Percentiles rank a stretch among this genome's conserved stretches.
These are phyloP conservation scores for Pelargonium nanum DNA, from an alignment of 345 rosid genomes.

Conservation along the genomic window DNA sequence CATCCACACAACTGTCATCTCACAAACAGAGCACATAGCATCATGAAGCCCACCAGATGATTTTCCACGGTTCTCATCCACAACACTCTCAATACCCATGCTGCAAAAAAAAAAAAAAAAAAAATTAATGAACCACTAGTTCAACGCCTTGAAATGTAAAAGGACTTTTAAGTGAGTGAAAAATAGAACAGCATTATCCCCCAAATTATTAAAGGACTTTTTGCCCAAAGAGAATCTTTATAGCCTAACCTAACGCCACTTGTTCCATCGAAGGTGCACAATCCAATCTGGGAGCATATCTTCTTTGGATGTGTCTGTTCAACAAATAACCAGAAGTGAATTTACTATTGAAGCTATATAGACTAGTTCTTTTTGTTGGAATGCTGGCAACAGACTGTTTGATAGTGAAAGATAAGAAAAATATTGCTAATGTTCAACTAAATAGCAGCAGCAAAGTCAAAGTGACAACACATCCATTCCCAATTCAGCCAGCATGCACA, in stretches of 20 bases:
- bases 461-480: background rate
- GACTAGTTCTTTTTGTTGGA: no score
- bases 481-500: no score
- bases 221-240: no score
- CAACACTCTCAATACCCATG: slow-evolving; percentile 55
- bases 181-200: no score
- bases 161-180: no score
- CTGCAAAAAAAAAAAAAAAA: slow-evolving; percentile 38
- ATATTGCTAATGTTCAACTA: no score
- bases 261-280: slow-evolving; percentile 64
- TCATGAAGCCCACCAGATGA: slow-evolving; percentile 33
- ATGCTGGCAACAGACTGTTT: no score
- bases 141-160: no score
- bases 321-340: background rate
- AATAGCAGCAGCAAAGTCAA: no score
- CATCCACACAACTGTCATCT: slow-evolving; percentile 93
- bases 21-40: slow-evolving; percentile 62
- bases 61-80: slow-evolving; percentile 26
- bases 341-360: background rate
- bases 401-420: no score
- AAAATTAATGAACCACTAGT: no score
- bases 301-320: slow-evolving; percentile 53
- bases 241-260: slow-evolving; percentile 53
- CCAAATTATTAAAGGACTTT: no score
- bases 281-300: slow-evolving; percentile 72